Base-by-base conservation (phyloP, 2,329 filamentous ascomycete genomes). In the Sporothrix protearum region DNA sequence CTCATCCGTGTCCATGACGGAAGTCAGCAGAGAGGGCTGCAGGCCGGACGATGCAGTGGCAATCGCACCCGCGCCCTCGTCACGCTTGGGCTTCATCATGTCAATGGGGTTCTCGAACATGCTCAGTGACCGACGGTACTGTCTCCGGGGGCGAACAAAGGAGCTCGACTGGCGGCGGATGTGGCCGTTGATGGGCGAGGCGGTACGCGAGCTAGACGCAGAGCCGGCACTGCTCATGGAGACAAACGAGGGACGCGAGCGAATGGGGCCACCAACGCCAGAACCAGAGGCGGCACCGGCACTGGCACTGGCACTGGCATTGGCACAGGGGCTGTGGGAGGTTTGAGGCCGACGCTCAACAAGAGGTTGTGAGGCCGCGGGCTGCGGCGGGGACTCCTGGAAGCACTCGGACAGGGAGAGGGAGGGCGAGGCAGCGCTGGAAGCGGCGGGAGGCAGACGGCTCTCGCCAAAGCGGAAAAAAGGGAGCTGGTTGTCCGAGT, bases 21-120 rank as follows among this genome's bases (percentile, higher is more conserved):
- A 90, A 76, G 92, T 87, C 73, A 95, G 83, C 72, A 83, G 83
- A 76, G 84, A 86, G 73, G 87, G 85, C 72, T 86, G 69, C 67
- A 74, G 71, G 33, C 47, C 47, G 8, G 72, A 33, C 4, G 68
- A 28, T 6, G 66, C 47, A 79, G 69, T 82, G 78, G 72, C 83
- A 80, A 16, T 86, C 86, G 84, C 72, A 85, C 80, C 69, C 82
- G 78, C 71, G 83, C 49, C 80, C 12, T 87, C 87, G 61, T 89
- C 87, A 75, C 91, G 84, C 80, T 94, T 93, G 71, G 90, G 85
- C 81, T 93, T 93, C 83, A 97, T 92, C 71, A 97, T 86, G 78
- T 98, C 96, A 75, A 88, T 92, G 3, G 94, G 92, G 79, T 92
- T 89, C 82, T 98, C 95, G 81, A 97, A 99, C 96, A 99, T 99